Evolutionary conservation across 1,139 yeast genomes (phyloP).

Genomic region (Kodamaea sp.): DNA sequence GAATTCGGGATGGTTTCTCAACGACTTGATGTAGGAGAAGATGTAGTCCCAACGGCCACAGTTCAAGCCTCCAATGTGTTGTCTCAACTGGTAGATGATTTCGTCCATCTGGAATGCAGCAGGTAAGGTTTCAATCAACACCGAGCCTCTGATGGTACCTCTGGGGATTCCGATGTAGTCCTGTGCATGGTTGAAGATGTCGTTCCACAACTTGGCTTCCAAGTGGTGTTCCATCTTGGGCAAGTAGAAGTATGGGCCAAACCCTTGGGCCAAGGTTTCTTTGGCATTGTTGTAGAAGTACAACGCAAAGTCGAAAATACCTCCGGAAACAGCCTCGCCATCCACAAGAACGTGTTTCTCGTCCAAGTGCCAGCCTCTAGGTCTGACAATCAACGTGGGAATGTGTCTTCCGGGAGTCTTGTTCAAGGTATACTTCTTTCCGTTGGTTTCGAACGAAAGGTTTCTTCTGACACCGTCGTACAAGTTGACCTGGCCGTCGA

Average conservation of each 20-base stretch:
- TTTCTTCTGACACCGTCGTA: conserved; percentile 82
- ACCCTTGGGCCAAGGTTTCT: conserved; percentile 22
- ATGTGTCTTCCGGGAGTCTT: conserved; percentile 53
- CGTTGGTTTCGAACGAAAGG: conserved; percentile 56
- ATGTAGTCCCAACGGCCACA: conserved; percentile 37
- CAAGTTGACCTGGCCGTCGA: conserved; percentile 87
- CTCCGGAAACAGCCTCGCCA: conserved; percentile 74
- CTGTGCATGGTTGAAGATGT: conserved; percentile 29
- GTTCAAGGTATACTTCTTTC: conserved; percentile 64
- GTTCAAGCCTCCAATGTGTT: conserved; percentile 30
- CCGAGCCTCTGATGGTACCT: conserved; percentile 33
- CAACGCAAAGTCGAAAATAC: conserved; percentile 74
- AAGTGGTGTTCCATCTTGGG: conserved; percentile 34
- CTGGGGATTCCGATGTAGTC: conserved; percentile 24
- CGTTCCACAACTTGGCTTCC: conserved; percentile 33
- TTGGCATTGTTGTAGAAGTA: conserved; percentile 48
- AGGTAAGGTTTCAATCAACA: conserved; percentile 31
- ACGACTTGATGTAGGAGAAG: conserved; percentile 28
- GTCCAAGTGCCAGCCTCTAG: conserved; percentile 84
- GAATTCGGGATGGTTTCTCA: conserved; percentile 25
- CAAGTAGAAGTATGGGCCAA: conserved; percentile 32
- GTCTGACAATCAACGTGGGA: conserved; percentile 80
- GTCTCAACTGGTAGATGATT: conserved; percentile 30
- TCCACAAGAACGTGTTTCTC: conserved; percentile 74
- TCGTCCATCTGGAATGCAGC: conserved; percentile 36